A percentile compares a stretch with the other conserved stretches of the same genome.
Evolutionary conservation across 2,329 filamentous ascomycete species (phyloP).

Genomic region (Parascedosporium putredinis): DNA sequence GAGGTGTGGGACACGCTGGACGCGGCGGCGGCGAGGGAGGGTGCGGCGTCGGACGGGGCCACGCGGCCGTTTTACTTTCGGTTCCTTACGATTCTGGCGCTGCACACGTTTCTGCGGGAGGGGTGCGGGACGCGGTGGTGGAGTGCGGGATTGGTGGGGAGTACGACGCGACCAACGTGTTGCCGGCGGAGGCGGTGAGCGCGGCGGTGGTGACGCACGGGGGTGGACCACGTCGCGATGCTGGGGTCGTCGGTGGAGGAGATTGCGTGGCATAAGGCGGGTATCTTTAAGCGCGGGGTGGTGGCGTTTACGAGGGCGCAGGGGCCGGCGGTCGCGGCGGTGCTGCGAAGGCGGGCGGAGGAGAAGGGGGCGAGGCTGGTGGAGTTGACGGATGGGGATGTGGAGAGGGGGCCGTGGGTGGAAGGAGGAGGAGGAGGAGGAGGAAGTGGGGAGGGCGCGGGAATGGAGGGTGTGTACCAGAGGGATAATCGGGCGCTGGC

Average conservation of each 20-base stretch:
- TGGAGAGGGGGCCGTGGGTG: constrained; percentile 27
- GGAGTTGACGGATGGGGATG: constrained; percentile 27
- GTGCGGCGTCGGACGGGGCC: constrained; percentile 25
- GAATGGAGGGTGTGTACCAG: constrained; percentile 41
- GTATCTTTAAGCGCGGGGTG: constrained; percentile 63
- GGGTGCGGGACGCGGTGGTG: constrained; percentile 68
- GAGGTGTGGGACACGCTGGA: constrained; percentile 64
- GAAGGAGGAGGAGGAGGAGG: constrained; percentile 27
- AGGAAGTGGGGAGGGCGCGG: too few species aligned
- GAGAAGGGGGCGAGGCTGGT: constrained; percentile 41
- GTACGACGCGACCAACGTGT: constrained; percentile 83
- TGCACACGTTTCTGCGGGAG: constrained; percentile 68
- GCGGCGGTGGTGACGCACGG: constrained; percentile 66
- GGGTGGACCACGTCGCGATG: constrained; percentile 76
- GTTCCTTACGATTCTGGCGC: constrained; percentile 78
- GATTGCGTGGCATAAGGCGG: constrained; percentile 87
- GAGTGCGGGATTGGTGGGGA: constrained; percentile 94
- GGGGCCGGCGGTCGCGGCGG: constrained; percentile 28
- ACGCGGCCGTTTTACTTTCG: constrained; percentile 88
- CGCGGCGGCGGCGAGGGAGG: constrained; percentile 22
- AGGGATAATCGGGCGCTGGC: constrained; percentile 50
- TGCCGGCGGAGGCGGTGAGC: constrained; percentile 52
- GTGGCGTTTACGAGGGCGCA: constrained; percentile 23
- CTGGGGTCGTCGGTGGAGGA: constrained; percentile 68
- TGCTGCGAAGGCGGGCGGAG: constrained; percentile 47